Evolutionary conservation across 805 yeast species (phyloP), one percentile per base, ranked within the genome.

Genomic region (Candida hungchunana): DNA sequence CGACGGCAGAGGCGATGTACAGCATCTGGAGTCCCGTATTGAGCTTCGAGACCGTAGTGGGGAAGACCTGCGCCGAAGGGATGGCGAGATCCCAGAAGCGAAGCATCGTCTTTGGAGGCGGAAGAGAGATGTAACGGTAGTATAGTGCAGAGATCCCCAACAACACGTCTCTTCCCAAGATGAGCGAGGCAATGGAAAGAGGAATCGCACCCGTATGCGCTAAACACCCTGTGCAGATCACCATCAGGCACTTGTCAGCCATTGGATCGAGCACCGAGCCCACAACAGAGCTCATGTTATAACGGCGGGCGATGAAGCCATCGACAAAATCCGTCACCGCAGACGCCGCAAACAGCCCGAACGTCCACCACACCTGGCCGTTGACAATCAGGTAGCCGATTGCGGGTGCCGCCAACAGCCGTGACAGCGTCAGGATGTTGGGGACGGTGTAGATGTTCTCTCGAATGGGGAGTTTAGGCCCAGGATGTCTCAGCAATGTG

Each of bases 21-120:
- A 84, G 55, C 97, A 93, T 90, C 58, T 93, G 99, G 42, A 93
- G 71, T 1, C 80, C 86, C 0, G 99, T 93, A 62, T 93, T 93
- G 59, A 78, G 71, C 56, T 90, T 90, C 10, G 96, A 87, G 17
- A 94, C 76, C 25, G 69, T 64, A 5, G 94, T 86, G 2, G 99
- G 98, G 40, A 72, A 83, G 3, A 94, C 95, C 39, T 84, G 86
- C 1, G 87, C 95, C 17, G 88, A 80, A 4, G 82, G 90, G 42
- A 77, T 73, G 43, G 77, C 73, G 60, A 90, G 73, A 58, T 93
- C 95, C 71, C 87, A 79, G 56, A 69, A 87, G 38, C 93, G 67
- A 16, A 55, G 46, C 44, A 85, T 67, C 0, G 95, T 84, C 49
- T 73, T 79, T 13, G 96, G 96, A 1, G 75, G 62, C 1, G 90